Base-by-base conservation (phyloP, 2,329 filamentous ascomycete genomes). In the Dactylellina leptospora region DNA sequence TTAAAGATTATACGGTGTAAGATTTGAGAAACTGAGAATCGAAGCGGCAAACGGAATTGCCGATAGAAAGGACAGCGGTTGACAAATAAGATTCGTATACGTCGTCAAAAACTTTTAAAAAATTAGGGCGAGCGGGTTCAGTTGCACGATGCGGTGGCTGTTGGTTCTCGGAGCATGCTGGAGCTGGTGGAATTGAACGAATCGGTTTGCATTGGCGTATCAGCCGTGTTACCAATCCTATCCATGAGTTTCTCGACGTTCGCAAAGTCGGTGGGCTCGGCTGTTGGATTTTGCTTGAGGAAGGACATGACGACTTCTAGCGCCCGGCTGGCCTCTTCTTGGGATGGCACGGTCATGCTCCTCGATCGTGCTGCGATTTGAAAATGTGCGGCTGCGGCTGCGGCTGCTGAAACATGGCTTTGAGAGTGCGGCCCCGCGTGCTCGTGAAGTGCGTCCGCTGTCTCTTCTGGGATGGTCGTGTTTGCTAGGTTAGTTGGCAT, bases 311-410 rank as follows among this genome's bases (percentile, higher is more conserved):
- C 86, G 1, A 93, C 88, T 76, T 93, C 89, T 3, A 96, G 85
- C 1, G 93, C 93, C 55, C 87, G 85, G 38, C 90, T 86, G 2
- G 93, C 93, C 79, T 97, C 92, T 76, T 97, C 92, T 75, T 92
- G 90, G 0, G 89, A 92, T 0, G 90, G 90, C 36, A 66, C 53
- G 11, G 27, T 78, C 76, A 33, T 76, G 69, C 16, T 75, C 75
- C 42, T 75, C 66, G n/a, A 77, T 71, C 68, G 68, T 11, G 68
- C 68, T 11, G 68, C 68, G 38, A 72, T 72, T 16, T 72, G 68
- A 22, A 51, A 72, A 13, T 56, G 51, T n/a, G 63, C 44, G 8
- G 58, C 66, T 22, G 54, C 58, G 18, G 58, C 56, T n/a, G 55
- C 18, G 11, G 28, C 20, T 13, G 42, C 23, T 6, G 10, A 8